Evolutionary conservation across 495 filamentous ascomycete genomes (phyloP).

Genomic region (Pseudotulostoma volvatum): DNA sequence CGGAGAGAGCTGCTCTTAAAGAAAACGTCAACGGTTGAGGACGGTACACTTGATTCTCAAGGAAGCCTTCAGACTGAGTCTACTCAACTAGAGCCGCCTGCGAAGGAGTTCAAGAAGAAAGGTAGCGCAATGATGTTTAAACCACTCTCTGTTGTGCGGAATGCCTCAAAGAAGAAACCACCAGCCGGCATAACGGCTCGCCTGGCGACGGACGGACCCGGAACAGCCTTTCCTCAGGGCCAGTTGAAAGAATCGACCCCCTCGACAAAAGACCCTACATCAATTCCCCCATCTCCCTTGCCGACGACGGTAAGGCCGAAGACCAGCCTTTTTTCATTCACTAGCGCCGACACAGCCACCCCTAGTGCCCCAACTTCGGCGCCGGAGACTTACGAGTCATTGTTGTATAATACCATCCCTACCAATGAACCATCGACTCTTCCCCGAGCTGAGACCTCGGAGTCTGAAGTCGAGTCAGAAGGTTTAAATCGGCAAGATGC

Average conservation of each 20-base stretch:
- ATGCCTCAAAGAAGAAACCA: constrained; percentile 48
- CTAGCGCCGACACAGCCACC: constrained; percentile 12
- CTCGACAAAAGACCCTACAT: neutral
- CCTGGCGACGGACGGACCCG: neutral
- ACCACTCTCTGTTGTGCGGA: constrained; percentile 63
- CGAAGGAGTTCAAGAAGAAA: constrained; percentile 46
- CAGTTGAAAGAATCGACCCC: neutral
- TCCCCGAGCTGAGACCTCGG: constrained; percentile 8
- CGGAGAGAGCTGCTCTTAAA: constrained; percentile 13
- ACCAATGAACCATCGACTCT: constrained; percentile 13
- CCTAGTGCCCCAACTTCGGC: constrained; percentile 4
- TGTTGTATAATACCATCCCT: constrained; percentile 27
- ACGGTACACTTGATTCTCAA: constrained; percentile 8
- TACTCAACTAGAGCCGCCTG: constrained; percentile 4
- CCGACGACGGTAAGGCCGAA: constrained; percentile 30
- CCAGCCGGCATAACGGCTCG: constrained; percentile 7
- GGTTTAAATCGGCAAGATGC: constrained; percentile 4
- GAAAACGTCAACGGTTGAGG: constrained; percentile 5
- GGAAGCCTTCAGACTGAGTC: neutral
- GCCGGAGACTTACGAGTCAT: constrained; percentile 26
- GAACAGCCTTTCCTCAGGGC: neutral
- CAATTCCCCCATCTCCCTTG: constrained; percentile 10
- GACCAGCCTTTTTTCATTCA: constrained; percentile 46
- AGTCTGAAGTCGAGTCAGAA: constrained; percentile 8
- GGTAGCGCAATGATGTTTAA: constrained; percentile 78